Evolutionary conservation across 1,284 basidiomycete species (phyloP), one percentile per base, ranked within the genome.

Genomic region (Ceratobasidium sp.): DNA sequence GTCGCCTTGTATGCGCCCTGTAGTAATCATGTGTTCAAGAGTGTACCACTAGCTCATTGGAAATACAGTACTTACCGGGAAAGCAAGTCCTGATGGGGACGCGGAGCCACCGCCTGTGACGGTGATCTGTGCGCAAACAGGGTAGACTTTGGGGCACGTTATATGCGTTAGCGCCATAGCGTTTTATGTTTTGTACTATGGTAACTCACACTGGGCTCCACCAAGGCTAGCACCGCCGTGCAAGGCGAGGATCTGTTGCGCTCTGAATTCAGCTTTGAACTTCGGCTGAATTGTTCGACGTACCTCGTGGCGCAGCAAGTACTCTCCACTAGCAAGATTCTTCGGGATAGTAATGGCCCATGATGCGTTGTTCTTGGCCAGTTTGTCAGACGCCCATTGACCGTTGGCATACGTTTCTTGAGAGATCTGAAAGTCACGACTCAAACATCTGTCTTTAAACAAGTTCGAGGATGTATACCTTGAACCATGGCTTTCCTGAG

Each of bases 111-210:
- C 75, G 50, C 75, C 75, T 12, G 64, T 77, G n/a, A 77, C 75
- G 10, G 75, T 77, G 38, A 77, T 61, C 42, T 77, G 75, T n/a
- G 64, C 75, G 54, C 75, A 77, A 28, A 77, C 75, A 59, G 75
- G 75, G 42, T 77, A 77, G 65, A 77, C 69, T 71, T 15, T 33
- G 26, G 33, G 26, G 23, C 23, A 15, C 13, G 44, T 6, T 17
- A 56, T 4, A 12, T 56, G 9, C 9, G 28, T 69, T 26, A 56
- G 52, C n/a, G 52, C 28, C 33, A 56, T 38, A 12, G 10, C 15
- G 12, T n/a, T 7, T 17, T 38, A 54, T 38, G 23, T 28, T 10
- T 42, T 7, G 10, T 3, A 46, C 7, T 13, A 46, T 7, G 17
- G 23, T 12, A 28, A 17, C 69, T 40, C 33, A 71, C 69, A 77